Evolutionary conservation across 371 early-diverging fungal species (phyloP).

Genomic region (Lichtheimia corymbifera): DNA sequence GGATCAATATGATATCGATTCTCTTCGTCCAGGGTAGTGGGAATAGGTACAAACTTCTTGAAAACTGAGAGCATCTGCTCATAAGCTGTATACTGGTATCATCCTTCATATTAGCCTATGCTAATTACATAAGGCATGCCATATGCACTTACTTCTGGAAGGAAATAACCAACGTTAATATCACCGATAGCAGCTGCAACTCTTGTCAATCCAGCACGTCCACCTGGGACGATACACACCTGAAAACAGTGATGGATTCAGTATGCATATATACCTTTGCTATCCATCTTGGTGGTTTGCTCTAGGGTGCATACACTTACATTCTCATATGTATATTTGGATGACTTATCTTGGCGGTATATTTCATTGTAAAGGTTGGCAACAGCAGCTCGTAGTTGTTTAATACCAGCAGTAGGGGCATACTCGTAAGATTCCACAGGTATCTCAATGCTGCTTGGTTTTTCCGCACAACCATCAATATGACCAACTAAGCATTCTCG

Average conservation of each 20-base stretch:
- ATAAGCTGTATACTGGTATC: slow-evolving; percentile 45
- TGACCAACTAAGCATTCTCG: slow-evolving; percentile 28
- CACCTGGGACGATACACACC: slow-evolving; percentile 57
- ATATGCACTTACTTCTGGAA: slow-evolving; percentile 39
- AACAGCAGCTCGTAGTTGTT: slow-evolving; percentile 42
- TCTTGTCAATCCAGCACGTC: slow-evolving; percentile 54
- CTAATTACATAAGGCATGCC: not conserved
- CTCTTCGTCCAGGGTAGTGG: slow-evolving; percentile 48
- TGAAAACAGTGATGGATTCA: slow-evolving; percentile 7
- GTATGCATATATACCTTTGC: not conserved
- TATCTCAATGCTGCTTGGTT: slow-evolving; percentile 28
- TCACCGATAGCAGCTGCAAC: slow-evolving; percentile 53
- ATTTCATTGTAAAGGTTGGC: slow-evolving; percentile 52
- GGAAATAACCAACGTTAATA: slow-evolving; percentile 54
- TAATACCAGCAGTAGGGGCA: slow-evolving; percentile 50
- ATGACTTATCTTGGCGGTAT: slow-evolving; percentile 39
- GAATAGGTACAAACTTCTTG: slow-evolving; percentile 55
- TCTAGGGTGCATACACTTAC: slow-evolving; percentile 18
- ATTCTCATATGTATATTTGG: slow-evolving; percentile 50
- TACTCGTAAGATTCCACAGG: slow-evolving; percentile 30
- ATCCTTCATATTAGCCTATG: not conserved
- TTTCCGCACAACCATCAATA: slow-evolving; percentile 42
- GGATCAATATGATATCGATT: slow-evolving; percentile 44
- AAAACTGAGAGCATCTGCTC: slow-evolving; percentile 50
- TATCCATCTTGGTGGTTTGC: not conserved